Evolutionary conservation across 345 rosid genomes (phyloP).

Genomic region (Tarenaya hassleriana): DNA sequence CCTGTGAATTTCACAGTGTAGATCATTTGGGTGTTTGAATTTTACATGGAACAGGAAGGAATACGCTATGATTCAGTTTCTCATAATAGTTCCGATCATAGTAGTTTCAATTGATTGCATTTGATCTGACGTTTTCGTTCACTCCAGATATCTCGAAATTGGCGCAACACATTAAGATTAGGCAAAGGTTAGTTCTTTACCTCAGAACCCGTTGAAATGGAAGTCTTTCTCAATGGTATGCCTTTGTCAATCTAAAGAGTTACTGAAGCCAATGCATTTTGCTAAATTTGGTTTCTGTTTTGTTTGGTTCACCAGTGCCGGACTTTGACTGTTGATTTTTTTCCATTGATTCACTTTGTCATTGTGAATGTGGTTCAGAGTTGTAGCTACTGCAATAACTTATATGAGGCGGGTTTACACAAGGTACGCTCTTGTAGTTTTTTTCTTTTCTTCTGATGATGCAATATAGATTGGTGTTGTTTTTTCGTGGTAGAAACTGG

Average conservation of each 20-base stretch:
- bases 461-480: neutral
- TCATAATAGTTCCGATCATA: neutral
- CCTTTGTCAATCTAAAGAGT: neutral
- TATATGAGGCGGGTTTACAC: constrained; percentile 95
- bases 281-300: neutral
- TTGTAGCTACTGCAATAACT: constrained; percentile 82
- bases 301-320: constrained; percentile 10
- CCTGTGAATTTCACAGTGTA: no score
- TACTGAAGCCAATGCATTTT: neutral
- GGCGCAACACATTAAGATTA: constrained; percentile 80
- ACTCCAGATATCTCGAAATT: constrained; percentile 64
- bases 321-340: neutral
- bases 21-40: no score
- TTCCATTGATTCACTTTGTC: neutral
- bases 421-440: constrained; percentile 45
- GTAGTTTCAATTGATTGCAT: neutral
- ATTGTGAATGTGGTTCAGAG: constrained; percentile 46
- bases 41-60: no score
- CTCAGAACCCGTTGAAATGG: no score
- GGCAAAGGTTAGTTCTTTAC: constrained; percentile 71
- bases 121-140: constrained; percentile 16
- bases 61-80: neutral
- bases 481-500: neutral
- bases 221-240: neutral
- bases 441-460: neutral